phyloP scores from a whole-genome alignment of 768 basidiomycete species.

The Candolleomyces aberdarensis region DNA sequence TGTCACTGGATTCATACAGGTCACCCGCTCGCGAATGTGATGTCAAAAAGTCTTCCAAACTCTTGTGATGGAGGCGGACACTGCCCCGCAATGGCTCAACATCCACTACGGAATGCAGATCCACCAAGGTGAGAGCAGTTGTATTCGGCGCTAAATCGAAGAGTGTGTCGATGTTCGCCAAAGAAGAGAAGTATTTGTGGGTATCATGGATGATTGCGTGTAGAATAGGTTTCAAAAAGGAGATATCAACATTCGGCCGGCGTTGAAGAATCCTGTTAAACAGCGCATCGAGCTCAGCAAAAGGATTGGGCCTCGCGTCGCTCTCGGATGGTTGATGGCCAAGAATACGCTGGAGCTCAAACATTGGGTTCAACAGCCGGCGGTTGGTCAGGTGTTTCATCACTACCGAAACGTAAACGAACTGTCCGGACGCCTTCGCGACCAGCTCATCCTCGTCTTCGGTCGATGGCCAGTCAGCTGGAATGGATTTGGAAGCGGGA shows the following conservation, averaged over 20 bases:
- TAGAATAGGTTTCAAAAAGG: not conserved
- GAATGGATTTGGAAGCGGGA: not conserved
- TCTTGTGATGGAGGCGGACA: not conserved
- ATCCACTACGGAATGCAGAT: not conserved
- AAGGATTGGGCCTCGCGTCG: not conserved
- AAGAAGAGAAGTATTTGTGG: not conserved
- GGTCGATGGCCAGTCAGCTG: not conserved
- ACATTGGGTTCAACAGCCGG: not conserved
- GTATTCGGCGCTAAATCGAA: not conserved
- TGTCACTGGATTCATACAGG: not conserved
- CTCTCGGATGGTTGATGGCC: not conserved
- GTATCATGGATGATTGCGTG: not conserved
- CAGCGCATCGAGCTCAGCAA: not conserved
- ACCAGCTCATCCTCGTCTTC: not conserved
- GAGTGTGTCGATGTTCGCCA: not conserved
- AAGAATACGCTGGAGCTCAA: not conserved
- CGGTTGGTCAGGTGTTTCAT: not conserved
- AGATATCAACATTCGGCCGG: not conserved
- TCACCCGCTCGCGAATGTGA: not conserved
- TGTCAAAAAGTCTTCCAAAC: not conserved
- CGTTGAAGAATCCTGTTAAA: not conserved
- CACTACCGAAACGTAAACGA: not conserved
- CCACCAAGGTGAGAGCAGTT: not conserved
- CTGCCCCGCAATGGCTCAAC: not conserved
- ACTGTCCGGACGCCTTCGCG: not conserved